Conservation (phyloP, 176 grass and related monocot genomes). For the Microstegium vimineum region DNA sequence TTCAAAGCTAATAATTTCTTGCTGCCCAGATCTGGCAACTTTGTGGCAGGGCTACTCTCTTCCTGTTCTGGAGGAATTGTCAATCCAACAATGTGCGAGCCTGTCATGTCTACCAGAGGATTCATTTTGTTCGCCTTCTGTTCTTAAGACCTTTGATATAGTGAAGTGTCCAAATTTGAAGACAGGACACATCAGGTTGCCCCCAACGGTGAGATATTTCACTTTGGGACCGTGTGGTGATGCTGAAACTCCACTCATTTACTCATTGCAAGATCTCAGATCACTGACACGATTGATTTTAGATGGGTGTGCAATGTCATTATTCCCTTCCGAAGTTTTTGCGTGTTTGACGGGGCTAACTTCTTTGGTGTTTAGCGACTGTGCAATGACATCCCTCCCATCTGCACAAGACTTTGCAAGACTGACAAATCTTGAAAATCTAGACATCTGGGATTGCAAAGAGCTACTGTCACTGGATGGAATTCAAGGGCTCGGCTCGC, state of each 20-base stretch:
- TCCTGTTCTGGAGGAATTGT: constrained; percentile 28
- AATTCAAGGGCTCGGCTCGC: constrained; percentile 27
- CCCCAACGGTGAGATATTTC: constrained; percentile 21
- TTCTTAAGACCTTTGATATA: constrained; percentile 26
- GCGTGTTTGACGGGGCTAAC: background rate
- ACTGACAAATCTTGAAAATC: constrained; percentile 29
- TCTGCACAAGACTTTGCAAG: constrained; percentile 10
- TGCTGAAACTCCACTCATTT: constrained; percentile 25
- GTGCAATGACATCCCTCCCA: constrained; percentile 38
- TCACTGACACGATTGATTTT: constrained; percentile 28
- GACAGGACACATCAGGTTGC: background rate
- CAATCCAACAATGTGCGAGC: constrained; percentile 32
- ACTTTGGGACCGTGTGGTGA: constrained; percentile 32
- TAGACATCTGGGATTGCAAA: constrained; percentile 25
- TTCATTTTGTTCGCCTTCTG: constrained; percentile 19
- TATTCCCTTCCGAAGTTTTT: constrained; percentile 15
- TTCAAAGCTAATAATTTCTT: background rate
- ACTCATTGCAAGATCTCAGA: constrained; percentile 31
- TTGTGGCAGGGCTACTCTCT: constrained; percentile 21
- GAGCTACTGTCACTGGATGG: constrained; percentile 40
- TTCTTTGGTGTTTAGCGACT: background rate
- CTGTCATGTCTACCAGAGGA: constrained; percentile 26
- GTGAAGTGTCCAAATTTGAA: constrained; percentile 25
- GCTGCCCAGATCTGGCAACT: constrained; percentile 10
- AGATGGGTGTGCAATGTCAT: constrained; percentile 23